Conservation (phyloP, 2,329 filamentous ascomycete species). For the Apiospora phragmitis region DNA sequence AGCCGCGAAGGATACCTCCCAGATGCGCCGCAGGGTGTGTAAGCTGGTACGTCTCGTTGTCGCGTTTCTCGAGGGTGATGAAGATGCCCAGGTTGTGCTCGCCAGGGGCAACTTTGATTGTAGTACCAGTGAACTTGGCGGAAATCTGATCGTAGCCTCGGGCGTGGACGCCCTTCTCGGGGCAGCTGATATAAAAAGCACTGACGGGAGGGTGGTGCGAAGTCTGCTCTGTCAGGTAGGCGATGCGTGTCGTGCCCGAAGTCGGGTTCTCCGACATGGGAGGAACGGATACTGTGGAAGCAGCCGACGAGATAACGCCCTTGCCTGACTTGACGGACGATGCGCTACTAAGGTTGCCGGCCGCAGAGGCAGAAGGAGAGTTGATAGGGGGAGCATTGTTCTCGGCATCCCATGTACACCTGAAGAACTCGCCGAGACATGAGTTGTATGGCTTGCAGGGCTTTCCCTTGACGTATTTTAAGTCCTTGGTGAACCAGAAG, state of each 20-base stretch:
- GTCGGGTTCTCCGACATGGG: conserved; percentile 43
- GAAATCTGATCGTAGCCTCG: conserved; percentile 94
- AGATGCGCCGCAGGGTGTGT: conserved; percentile 93
- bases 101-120: conserved; percentile 86
- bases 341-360: conserved; percentile 41
- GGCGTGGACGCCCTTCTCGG: conserved; percentile 84
- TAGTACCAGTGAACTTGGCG: conserved; percentile 96
- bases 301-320: conserved; percentile 42
- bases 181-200: conserved; percentile 91
- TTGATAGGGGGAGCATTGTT: conserved; percentile 65
- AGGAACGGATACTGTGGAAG: conserved; percentile 53
- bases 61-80: conserved; percentile 76
- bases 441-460: conserved; percentile 99
- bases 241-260: conserved; percentile 69
- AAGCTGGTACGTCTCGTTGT: conserved; percentile 90
- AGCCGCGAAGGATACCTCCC: conserved; percentile 82
- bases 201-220: conserved; percentile 97
- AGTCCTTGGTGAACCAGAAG: conserved; percentile 98
- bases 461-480: conserved; percentile 98
- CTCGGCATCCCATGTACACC: conserved; percentile 95
- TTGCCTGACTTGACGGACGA: conserved; percentile 49
- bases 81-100: conserved; percentile 96
- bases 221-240: conserved; percentile 95
- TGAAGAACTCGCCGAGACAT: conserved; percentile 93
- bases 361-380: conserved; percentile 31